Evolutionary conservation across 192 early-diverging fungal genomes (phyloP), one percentile per base, ranked within the genome.

Genomic region (Dimargaris xerosporica): DNA sequence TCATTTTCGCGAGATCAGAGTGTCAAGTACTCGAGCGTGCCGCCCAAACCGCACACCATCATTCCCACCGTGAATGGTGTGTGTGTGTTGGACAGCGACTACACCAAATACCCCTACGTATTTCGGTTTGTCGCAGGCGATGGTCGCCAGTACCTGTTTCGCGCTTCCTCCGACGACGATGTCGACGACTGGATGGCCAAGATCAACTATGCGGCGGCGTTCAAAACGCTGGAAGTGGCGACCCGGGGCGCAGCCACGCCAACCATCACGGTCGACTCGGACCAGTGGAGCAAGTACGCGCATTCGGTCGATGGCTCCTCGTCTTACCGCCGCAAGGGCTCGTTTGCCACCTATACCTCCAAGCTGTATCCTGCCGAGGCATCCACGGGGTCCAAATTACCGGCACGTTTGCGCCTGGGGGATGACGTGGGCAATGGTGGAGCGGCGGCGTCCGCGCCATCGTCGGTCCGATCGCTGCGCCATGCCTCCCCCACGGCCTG

Each of bases 181-280:
- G 82, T 90, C 70, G 81, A 86, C 31, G 84, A 90, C 64, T 90
- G 88, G 88, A 86, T 90, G 76, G 70, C 78, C 41, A 80, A 81
- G 46, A 83, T 90, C 56, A 90, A 90, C 73, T 90, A 87, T 66
- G 86, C 86, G 0, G 80, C 85, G 7, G 75, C 85, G 17, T 78
- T 90, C 67, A 90, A 86, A 65, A 80, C 85, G 6, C 65, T 67
- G 64, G 75, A 66, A n/a, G 58, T 77, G 2, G 70, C 56, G 13
- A 59, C 56, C 31, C 56, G 56, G 23, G 56, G 56, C 12, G 56
- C 39, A 1, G 56, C 56, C 34, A 42, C 56, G 31, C 56, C 56
- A 10, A 59, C 56, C 56, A 59, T 59, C 23, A 59, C 56, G 5
- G 56, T 59, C 0, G 56, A 59, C 41, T 59, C 56, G 34, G 56